These are phyloP conservation scores for Pharnaceum exiguum DNA, from an alignment of 148 eudicot genomes.

Conservation along the genomic window DNA sequence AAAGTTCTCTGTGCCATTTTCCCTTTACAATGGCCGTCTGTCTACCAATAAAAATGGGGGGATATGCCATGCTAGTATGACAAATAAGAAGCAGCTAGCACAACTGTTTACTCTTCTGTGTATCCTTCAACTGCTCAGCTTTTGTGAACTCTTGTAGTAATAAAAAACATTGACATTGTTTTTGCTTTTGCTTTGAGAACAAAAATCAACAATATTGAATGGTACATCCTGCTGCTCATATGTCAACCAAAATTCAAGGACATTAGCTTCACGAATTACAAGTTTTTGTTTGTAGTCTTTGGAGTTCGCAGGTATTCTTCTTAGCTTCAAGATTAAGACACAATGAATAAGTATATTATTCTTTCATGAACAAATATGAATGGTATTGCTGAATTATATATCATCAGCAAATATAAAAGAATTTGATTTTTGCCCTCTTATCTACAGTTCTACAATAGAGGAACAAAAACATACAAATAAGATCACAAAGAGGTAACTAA, in stretches of 20 bases:
- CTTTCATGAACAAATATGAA: constrained; percentile 6
- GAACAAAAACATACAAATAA: not conserved
- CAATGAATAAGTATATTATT: not conserved
- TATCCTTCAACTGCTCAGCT: not conserved
- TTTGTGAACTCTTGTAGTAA: too few species aligned
- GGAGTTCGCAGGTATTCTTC: not conserved
- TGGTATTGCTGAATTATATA: constrained; percentile 9
- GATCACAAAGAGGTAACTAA: not conserved
- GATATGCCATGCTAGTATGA: constrained; percentile 1
- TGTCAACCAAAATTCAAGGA: too few species aligned
- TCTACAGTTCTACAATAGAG: constrained; percentile 11
- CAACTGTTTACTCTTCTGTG: not conserved
- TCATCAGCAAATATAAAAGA: constrained; percentile 4
- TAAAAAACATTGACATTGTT: too few species aligned
- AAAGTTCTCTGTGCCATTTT: not conserved
- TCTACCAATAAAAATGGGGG: not conserved
- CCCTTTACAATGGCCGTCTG: too few species aligned
- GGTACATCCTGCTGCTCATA: too few species aligned
- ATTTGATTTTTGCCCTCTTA: constrained; percentile 12
- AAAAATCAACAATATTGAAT: too few species aligned
- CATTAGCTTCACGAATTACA: too few species aligned
- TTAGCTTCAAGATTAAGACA: not conserved
- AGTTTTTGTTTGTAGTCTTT: too few species aligned
- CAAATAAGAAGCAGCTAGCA: not conserved
- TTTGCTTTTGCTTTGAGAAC: too few species aligned